phyloP scores from a whole-genome alignment of 2,329 filamentous ascomycete genomes.

The Fusarium vanettenii region DNA sequence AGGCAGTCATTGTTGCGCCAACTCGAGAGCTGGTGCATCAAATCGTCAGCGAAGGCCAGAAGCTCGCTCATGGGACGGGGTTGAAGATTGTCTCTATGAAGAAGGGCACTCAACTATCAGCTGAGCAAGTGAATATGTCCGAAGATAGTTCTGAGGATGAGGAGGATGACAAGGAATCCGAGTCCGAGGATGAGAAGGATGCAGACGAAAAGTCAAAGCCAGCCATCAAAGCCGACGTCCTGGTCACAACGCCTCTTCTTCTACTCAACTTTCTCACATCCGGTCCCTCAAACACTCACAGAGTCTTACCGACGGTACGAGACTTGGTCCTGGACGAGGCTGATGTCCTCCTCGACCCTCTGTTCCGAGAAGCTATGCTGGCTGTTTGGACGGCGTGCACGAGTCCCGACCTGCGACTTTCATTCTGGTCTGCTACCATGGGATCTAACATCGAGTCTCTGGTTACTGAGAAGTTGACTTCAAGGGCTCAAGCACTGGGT shows the following conservation, averaged over 20 bases:
- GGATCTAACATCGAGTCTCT: conserved; percentile 90
- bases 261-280: conserved; percentile 78
- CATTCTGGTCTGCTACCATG: conserved; percentile 97
- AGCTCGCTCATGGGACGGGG: conserved; percentile 80
- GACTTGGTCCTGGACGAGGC: conserved; percentile 91
- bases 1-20: conserved; percentile 79
- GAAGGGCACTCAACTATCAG: conserved; percentile 81
- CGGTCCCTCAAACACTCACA: conserved; percentile 56
- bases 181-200: conserved; percentile 50
- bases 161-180: conserved; percentile 51
- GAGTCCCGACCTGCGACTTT: conserved; percentile 75
- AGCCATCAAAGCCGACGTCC: conserved; percentile 50
- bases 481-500: conserved; percentile 58
- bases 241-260: conserved; percentile 63
- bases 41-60: conserved; percentile 87
- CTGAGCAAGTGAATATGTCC: conserved; percentile 54
- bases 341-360: conserved; percentile 89
- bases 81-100: conserved; percentile 84
- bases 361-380: conserved; percentile 91
- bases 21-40: conserved; percentile 84
- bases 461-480: conserved; percentile 73
- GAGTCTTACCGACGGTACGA: conserved; percentile 73
- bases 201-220: conserved; percentile 43
- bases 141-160: conserved; percentile 54
- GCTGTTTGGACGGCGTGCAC: conserved; percentile 85